Evolutionary conservation across 805 yeast genomes (phyloP).

Genomic region (Ogataea parapolymorpha): DNA sequence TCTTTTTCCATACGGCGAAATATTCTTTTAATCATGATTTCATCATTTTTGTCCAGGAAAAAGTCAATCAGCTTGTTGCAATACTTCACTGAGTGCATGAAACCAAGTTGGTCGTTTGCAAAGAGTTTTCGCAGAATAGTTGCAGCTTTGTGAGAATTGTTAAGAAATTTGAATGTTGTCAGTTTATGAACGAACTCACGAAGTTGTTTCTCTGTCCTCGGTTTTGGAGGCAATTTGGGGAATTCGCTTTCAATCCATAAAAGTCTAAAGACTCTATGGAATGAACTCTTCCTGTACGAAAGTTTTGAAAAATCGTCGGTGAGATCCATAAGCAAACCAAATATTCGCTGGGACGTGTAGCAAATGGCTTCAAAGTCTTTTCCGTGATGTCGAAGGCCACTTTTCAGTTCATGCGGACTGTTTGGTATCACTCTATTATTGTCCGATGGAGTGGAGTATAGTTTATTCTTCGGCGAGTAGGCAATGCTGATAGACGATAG

Average conservation of each 20-base stretch:
- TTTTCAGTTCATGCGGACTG: too few species aligned
- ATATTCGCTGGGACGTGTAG: constrained; percentile 9
- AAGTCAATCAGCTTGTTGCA: constrained; percentile 32
- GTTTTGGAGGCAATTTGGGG: constrained; percentile 5
- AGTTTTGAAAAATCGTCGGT: constrained; percentile 12
- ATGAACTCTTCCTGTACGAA: constrained; percentile 3
- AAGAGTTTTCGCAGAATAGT: constrained; percentile 15
- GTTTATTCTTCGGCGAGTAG: too few species aligned
- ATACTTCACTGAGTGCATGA: constrained; percentile 8
- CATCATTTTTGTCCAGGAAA: constrained; percentile 37
- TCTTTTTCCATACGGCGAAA: constrained; percentile 36
- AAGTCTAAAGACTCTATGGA: constrained; percentile 16
- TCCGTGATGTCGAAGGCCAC: too few species aligned
- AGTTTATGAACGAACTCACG: constrained; percentile 14
- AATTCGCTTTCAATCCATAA: constrained; percentile 13
- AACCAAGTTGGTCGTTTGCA: constrained; percentile 2
- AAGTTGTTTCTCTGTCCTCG: constrained; percentile 5
- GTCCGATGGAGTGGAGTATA: too few species aligned
- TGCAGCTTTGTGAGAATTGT: constrained; percentile 13
- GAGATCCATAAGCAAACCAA: constrained; percentile 8
- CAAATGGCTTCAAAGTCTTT: background rate
- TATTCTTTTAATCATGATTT: constrained; percentile 38
- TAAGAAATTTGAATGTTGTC: constrained; percentile 17
- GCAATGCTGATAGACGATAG: too few species aligned
- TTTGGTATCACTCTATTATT: too few species aligned